These are phyloP conservation scores for Leccinum truebloodii DNA, from an alignment of 768 basidiomycete species.

Conservation along the genomic window DNA sequence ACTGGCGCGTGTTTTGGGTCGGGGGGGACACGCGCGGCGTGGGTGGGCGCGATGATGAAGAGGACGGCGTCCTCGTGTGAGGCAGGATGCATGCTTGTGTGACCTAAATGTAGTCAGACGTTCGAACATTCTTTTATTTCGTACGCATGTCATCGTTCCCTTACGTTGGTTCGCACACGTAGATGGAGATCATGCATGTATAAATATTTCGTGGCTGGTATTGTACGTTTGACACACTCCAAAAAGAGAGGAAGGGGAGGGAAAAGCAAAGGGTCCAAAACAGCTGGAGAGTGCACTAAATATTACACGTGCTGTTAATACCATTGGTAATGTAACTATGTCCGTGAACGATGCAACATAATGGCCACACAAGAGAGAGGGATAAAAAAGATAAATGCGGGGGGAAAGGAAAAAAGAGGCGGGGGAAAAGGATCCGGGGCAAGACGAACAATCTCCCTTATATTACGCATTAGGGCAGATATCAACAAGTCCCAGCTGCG, in stretches of 20 bases:
- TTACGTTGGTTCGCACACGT: background rate
- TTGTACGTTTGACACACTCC: constrained; percentile 19
- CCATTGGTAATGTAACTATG: constrained; percentile 26
- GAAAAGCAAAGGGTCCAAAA: constrained; percentile 20
- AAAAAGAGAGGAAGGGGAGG: constrained; percentile 8
- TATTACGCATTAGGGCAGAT: constrained; percentile 17
- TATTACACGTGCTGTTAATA: constrained; percentile 32
- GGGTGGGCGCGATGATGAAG: constrained; percentile 28
- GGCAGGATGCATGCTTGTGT: background rate
- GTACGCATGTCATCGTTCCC: background rate
- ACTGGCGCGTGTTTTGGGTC: constrained; percentile 84
- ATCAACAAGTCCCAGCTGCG: constrained; percentile 12
- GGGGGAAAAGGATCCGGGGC: background rate
- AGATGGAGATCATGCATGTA: constrained; percentile 12
- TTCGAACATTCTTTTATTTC: background rate
- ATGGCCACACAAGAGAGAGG: constrained; percentile 10
- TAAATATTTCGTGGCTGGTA: constrained; percentile 23
- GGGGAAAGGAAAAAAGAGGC: background rate
- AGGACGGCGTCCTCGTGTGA: constrained; percentile 33
- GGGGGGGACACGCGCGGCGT: constrained; percentile 51
- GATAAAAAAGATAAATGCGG: background rate
- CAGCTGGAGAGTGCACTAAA: constrained; percentile 19
- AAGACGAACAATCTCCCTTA: constrained; percentile 8
- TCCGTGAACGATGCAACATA: constrained; percentile 23
- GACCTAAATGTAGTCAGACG: background rate